Percentiles rank a stretch among this genome's conserved stretches.
Evolutionary conservation across 2,329 filamentous ascomycete species (phyloP).

Genomic region (Phialophora chinensis): DNA sequence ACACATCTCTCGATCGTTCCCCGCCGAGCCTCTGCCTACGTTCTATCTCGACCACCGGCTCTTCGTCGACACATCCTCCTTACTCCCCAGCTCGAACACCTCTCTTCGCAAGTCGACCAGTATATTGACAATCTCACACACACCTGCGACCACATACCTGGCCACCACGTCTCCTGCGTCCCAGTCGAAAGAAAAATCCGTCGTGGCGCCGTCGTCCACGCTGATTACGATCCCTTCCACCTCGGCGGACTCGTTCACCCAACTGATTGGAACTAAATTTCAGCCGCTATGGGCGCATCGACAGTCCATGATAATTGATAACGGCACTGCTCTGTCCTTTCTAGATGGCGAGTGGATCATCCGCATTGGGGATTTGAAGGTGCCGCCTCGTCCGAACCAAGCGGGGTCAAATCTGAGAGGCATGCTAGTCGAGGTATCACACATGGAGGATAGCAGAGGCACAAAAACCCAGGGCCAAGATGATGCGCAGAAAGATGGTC

Average conservation of each 20-base stretch:
- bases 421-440: constrained; percentile 34
- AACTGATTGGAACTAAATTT: constrained; percentile 37
- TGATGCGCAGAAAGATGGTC: constrained; percentile 14
- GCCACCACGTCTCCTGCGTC: constrained; percentile 27
- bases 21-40: constrained; percentile 33
- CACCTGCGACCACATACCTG: constrained; percentile 33
- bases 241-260: constrained; percentile 34
- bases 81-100: constrained; percentile 34
- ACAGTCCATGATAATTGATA: constrained; percentile 36
- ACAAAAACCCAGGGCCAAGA: neutral
- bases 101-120: constrained; percentile 33
- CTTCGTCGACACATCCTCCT: constrained; percentile 39
- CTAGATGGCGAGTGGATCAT: constrained; percentile 30
- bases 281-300: constrained; percentile 38
- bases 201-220: constrained; percentile 7
- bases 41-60: constrained; percentile 38
- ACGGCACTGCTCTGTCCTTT: constrained; percentile 34
- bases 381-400: constrained; percentile 28
- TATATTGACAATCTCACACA: constrained; percentile 37
- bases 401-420: constrained; percentile 30
- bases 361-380: constrained; percentile 38
- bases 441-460: neutral
- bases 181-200: constrained; percentile 14
- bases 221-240: constrained; percentile 36
- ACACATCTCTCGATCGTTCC: constrained; percentile 37